These are phyloP conservation scores for Trichoderma afroharzianum DNA, from an alignment of 2,329 filamentous ascomycete genomes.

Conservation along the genomic window DNA sequence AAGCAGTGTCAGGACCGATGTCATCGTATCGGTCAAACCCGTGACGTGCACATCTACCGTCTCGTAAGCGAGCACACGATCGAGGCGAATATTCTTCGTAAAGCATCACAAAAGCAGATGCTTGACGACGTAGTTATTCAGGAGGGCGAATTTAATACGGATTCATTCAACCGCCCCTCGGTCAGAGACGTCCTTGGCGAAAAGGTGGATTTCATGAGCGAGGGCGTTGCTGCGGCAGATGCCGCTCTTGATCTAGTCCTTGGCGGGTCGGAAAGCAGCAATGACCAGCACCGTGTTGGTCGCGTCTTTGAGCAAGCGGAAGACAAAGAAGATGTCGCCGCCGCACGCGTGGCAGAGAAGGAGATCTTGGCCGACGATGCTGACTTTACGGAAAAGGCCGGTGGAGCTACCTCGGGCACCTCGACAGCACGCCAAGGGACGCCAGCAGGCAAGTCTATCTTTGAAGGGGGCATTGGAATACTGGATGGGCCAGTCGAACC, in stretches of 20 bases:
- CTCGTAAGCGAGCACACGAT: constrained; percentile 92
- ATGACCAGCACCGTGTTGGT: constrained; percentile 59
- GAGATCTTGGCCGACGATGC: constrained; percentile 84
- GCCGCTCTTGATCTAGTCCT: constrained; percentile 84
- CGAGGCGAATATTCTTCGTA: constrained; percentile 94
- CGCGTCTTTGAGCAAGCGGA: constrained; percentile 84
- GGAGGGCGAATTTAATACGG: constrained; percentile 95
- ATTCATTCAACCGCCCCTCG: constrained; percentile 82
- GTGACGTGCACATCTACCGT: constrained; percentile 96
- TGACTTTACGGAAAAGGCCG: constrained; percentile 70
- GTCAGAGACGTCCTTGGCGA: constrained; percentile 66
- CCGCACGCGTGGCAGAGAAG: constrained; percentile 81
- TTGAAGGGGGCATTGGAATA: constrained; percentile 29
- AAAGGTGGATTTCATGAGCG: constrained; percentile 46
- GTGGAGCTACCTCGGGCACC: constrained; percentile 42
- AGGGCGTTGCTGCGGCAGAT: constrained; percentile 66
- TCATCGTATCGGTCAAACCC: constrained; percentile 94
- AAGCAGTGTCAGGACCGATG: constrained; percentile 98
- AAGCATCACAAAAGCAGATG: constrained; percentile 96
- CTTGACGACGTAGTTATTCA: constrained; percentile 98
- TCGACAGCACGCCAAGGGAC: constrained; percentile 52
- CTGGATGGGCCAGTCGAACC: constrained; percentile 33
- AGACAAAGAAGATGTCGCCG: constrained; percentile 85
- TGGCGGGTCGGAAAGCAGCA: constrained; percentile 59
- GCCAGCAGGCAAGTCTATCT: constrained; percentile 39